Percentiles rank a stretch among this genome's conserved stretches.
Evolutionary conservation across 1,284 basidiomycete species (phyloP).

Genomic region (Mycosarcoma maydis): DNA sequence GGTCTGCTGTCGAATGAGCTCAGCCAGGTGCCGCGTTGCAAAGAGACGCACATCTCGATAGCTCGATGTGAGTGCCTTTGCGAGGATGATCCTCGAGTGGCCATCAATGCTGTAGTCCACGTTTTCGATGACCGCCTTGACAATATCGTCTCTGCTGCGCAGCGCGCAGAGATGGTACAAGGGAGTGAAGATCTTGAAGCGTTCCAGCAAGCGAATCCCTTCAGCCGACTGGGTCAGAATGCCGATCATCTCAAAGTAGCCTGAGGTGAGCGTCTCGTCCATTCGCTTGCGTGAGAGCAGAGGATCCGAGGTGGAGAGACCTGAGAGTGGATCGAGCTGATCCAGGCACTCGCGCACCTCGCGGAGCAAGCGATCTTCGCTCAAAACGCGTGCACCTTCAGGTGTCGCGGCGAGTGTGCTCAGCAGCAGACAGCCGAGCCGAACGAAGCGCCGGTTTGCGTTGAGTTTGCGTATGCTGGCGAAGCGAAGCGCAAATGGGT

Average conservation of each 20-base stretch:
- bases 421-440: slow-evolving; percentile 75
- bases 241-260: slow-evolving; percentile 96
- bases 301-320: slow-evolving; percentile 69
- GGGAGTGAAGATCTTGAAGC: slow-evolving; percentile 90
- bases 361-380: slow-evolving; percentile 85
- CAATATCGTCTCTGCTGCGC: slow-evolving; percentile 87
- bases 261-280: slow-evolving; percentile 83
- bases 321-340: slow-evolving; percentile 84
- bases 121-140: slow-evolving; percentile 88
- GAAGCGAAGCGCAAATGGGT: slow-evolving; percentile 87
- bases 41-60: slow-evolving; percentile 73
- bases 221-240: slow-evolving; percentile 85
- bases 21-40: slow-evolving; percentile 86
- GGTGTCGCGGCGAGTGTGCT: slow-evolving; percentile 82
- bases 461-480: slow-evolving; percentile 78
- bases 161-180: slow-evolving; percentile 94
- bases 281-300: slow-evolving; percentile 87
- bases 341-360: slow-evolving; percentile 89
- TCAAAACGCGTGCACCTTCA: slow-evolving; percentile 84
- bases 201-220: slow-evolving; percentile 87
- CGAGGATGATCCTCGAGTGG: slow-evolving; percentile 73
- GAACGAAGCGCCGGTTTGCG: slow-evolving; percentile 63
- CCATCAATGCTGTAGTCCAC: slow-evolving; percentile 72
- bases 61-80: slow-evolving; percentile 81
- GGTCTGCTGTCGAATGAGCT: slow-evolving; percentile 50